phyloP scores from a whole-genome alignment of 208 protist species.

The Endotrypanum monterogeii region DNA sequence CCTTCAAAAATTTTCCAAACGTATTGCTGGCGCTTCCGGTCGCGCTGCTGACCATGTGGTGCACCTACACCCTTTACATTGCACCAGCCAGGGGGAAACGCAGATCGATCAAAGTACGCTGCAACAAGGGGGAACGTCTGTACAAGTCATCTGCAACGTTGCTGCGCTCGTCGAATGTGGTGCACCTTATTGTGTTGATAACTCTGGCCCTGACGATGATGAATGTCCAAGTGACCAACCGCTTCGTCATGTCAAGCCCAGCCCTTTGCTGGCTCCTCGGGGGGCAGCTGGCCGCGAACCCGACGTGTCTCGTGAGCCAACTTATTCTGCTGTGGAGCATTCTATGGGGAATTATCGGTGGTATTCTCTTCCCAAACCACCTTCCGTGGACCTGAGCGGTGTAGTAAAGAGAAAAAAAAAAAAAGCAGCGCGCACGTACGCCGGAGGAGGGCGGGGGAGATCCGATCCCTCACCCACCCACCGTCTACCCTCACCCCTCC shows the following conservation, averaged over 20 bases:
- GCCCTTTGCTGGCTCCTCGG: slow-evolving; percentile 69
- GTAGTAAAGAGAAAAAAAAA: background rate
- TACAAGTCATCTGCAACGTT: background rate
- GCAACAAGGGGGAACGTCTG: background rate
- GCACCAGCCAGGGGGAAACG: too few relatives aligned
- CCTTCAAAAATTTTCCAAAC: slow-evolving; percentile 64
- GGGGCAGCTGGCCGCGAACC: slow-evolving; percentile 44
- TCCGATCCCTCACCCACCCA: background rate
- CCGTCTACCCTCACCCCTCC: too few relatives aligned
- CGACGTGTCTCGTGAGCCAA: slow-evolving; percentile 30
- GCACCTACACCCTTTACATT: slow-evolving; percentile 34
- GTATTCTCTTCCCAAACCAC: slow-evolving; percentile 71
- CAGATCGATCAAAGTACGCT: too few relatives aligned
- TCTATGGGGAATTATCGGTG: slow-evolving; percentile 56
- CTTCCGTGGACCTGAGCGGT: slow-evolving; percentile 83
- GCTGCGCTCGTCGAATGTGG: slow-evolving; percentile 58
- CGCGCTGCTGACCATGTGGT: slow-evolving; percentile 30
- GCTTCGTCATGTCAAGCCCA: slow-evolving; percentile 70
- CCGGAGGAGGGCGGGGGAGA: background rate
- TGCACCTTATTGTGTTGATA: slow-evolving; percentile 46
- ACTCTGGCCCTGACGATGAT: slow-evolving; percentile 56
- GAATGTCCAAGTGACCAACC: slow-evolving; percentile 82
- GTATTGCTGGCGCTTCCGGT: slow-evolving; percentile 63
- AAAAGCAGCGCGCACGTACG: background rate
- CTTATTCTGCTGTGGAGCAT: slow-evolving; percentile 52